Base-by-base conservation (phyloP, 2,329 filamentous ascomycete species). In the Pyrenophora teres region DNA sequence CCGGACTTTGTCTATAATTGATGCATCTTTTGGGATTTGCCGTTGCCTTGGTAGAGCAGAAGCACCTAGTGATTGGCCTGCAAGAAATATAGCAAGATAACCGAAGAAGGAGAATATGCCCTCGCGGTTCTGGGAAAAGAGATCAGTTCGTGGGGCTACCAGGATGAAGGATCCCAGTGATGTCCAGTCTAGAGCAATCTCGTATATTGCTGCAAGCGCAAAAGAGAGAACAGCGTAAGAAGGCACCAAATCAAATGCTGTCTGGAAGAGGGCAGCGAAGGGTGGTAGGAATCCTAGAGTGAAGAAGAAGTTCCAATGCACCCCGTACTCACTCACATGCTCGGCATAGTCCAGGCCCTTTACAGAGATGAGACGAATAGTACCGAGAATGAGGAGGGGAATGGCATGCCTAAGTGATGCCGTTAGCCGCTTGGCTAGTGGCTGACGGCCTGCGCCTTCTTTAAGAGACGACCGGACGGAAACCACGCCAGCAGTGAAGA, bases 261-360 rank as follows among this genome's bases (percentile, higher is more conserved):
- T 83, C 70, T 95, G 90, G 54, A 93, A 90, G 0, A 94, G 72
- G 23, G 93, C 92, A 45, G 96, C 86, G 65, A 96, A 96, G 0
- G 92, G 92, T 0, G 93, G 91, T 19, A 99, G 77, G 40, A 97
- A 83, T 5, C 87, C 92, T 8, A 99, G 80, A 0, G 94, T 99
- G 76, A 97, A 97, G 81, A 99, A 99, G 75, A 99, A 99, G 74
- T 99, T 99, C 94, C 94, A 99, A 74, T 99, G 94, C 8, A 99
- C 90, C 37, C 94, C 94, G 69, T 99, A 99, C 71, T 99, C 94
- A 12, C 90, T 92, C 52, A 97, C 91, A 77, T 99, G 94, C 73
- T 99, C 94, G 3, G 92, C 92, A 70, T 99, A 99, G 70, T 97
- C 92, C 25, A 97, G 79, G 6, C 90, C 90, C 76, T 99, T 99